Evolutionary conservation across 805 yeast species (phyloP).

Genomic region (Candida patagonica): DNA sequence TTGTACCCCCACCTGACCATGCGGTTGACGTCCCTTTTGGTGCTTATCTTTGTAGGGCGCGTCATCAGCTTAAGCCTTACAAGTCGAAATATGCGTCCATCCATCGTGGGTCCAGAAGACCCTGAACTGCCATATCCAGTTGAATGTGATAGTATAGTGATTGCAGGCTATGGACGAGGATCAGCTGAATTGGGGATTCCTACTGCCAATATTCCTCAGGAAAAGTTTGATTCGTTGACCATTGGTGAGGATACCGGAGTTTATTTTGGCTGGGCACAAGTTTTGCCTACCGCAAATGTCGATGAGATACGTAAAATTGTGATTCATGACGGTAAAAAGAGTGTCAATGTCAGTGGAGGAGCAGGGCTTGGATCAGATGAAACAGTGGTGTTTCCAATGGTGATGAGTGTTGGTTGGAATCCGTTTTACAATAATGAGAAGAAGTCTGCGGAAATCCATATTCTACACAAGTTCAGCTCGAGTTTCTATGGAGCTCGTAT

Average conservation of each 20-base stretch:
- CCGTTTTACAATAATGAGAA: slow-evolving; percentile 76
- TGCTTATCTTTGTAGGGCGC: too few relatives aligned
- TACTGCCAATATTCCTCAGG: slow-evolving; percentile 79
- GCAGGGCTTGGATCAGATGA: slow-evolving; percentile 33
- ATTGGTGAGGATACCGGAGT: slow-evolving; percentile 51
- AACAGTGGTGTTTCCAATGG: slow-evolving; percentile 62
- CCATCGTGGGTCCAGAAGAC: slow-evolving; percentile 25
- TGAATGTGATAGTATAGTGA: slow-evolving; percentile 32
- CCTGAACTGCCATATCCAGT: slow-evolving; percentile 30
- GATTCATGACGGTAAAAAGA: slow-evolving; percentile 11
- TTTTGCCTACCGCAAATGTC: slow-evolving; percentile 22
- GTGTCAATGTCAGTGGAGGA: slow-evolving; percentile 49
- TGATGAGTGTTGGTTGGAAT: slow-evolving; percentile 92
- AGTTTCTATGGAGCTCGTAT: slow-evolving; percentile 79
- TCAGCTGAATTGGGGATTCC: slow-evolving; percentile 91
- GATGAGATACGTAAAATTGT: slow-evolving; percentile 4
- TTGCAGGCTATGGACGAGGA: slow-evolving; percentile 92
- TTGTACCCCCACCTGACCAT: too few relatives aligned
- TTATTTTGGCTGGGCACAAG: slow-evolving; percentile 70
- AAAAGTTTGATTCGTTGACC: slow-evolving; percentile 29
- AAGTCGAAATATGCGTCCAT: slow-evolving; percentile 21
- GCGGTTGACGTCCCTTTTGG: too few relatives aligned
- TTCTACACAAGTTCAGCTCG: slow-evolving; percentile 56
- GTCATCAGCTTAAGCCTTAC: too few relatives aligned
- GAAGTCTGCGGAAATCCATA: slow-evolving; percentile 78